Evolutionary conservation across 768 basidiomycete species (phyloP).

Genomic region (Russula sp.): DNA sequence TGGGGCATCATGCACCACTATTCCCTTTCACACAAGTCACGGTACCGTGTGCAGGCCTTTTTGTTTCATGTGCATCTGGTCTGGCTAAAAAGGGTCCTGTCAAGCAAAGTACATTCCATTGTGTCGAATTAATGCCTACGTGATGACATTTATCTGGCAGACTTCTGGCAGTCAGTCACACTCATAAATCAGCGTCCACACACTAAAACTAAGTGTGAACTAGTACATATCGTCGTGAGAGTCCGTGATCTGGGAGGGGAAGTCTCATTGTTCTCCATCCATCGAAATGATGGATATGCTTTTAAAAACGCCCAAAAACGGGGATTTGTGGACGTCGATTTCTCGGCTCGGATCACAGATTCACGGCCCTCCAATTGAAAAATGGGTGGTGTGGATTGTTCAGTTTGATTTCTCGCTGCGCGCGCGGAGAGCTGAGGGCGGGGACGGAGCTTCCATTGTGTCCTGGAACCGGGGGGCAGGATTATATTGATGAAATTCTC

Average conservation of each 20-base stretch:
- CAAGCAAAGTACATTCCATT: background rate
- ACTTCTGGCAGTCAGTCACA: background rate
- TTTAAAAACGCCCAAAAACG: background rate
- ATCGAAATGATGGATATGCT: slow-evolving; percentile 1
- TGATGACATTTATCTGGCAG: background rate
- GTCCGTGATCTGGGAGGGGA: background rate
- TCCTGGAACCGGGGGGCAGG: slow-evolving; percentile 14
- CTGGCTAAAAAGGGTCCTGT: background rate
- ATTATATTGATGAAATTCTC: slow-evolving; percentile 9
- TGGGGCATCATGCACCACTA: background rate
- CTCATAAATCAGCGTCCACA: background rate
- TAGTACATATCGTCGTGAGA: slow-evolving; percentile 1
- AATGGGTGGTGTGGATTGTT: no score
- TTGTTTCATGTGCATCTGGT: background rate
- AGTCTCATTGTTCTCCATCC: slow-evolving; percentile 17
- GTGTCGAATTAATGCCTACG: no score
- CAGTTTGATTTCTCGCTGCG: background rate
- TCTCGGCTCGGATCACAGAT: slow-evolving; percentile 19
- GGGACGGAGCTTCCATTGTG: slow-evolving; percentile 26
- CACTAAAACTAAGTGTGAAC: background rate
- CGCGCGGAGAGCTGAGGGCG: slow-evolving; percentile 19
- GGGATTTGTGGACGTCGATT: background rate
- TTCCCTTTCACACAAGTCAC: background rate
- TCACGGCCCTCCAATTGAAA: background rate
- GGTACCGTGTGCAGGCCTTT: background rate